Evolutionary conservation across 2,329 filamentous ascomycete species (phyloP), one percentile per base, ranked within the genome.

Genomic region (Trichoderma breve): DNA sequence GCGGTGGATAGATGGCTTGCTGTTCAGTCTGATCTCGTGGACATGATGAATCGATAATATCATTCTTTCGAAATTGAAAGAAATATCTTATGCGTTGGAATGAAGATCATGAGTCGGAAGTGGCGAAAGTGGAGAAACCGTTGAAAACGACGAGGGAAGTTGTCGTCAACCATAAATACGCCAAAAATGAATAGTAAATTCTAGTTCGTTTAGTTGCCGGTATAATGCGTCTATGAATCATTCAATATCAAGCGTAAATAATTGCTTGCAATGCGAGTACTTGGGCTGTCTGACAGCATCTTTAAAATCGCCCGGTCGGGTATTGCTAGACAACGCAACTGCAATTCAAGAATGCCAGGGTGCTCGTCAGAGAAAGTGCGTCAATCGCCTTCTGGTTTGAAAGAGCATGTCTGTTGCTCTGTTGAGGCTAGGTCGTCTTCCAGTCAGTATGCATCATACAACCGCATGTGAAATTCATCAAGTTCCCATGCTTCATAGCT

Each of bases 391-490:
- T 9, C 39, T 5, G 9, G 1, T n/a, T 9, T 9, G 3, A 0
- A n/a, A 9, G 18, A 4, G 1, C 2, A 43, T 3, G 39, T 1
- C 3, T 47, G 8, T 47, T 21, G 9, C 18, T 47, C 43, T 6
- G 43, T 3, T 12, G 43, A 21, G 1, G 43, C 21, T 4, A 51
- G n/a, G 0, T 21, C n/a, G 1, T n/a, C 1, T 2, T 12, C n/a
- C 0, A 51, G n/a, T 1, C 43, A 21, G 0, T 51, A 21, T 0
- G 21, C 43, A 3, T 21, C n/a, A 2, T 21, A 21, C 0, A 47
- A n/a, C 1, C 18, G 1, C 18, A 43, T 43, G 18, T 0, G 18
- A n/a, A 1, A n/a, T 4, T 43, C 8, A 8, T 43, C 39, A 0
- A n/a, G 39, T n/a, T 47, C 18, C 7, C 3, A 11, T 3, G 6